A percentile compares a stretch with the other conserved stretches of the same genome.
Evolutionary conservation across 176 grass and related monocot genomes (phyloP).

Genomic region (Coix lacrymajobi): DNA sequence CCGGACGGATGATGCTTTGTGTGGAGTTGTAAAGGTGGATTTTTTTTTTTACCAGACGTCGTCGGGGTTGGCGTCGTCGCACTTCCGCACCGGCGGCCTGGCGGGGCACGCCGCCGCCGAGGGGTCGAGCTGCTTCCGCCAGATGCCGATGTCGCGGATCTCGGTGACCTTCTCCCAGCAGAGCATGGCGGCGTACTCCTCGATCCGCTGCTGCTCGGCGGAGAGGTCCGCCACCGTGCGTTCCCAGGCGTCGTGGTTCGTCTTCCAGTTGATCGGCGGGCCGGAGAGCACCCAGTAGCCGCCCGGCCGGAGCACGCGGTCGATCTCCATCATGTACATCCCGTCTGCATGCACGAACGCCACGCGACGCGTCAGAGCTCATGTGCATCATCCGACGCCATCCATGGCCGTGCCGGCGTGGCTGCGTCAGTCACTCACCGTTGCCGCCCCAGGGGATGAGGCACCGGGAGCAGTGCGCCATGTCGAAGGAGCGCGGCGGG

Average conservation of each 20-base stretch:
- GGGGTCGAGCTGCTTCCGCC: conserved; percentile 65
- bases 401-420: not conserved
- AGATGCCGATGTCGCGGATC: conserved; percentile 59
- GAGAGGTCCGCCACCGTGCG: conserved; percentile 67
- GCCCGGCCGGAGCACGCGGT: conserved; percentile 80
- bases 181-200: conserved; percentile 63
- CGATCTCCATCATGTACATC: conserved; percentile 94
- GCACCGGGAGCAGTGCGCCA: conserved; percentile 96
- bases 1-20: too few species aligned
- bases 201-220: conserved; percentile 65
- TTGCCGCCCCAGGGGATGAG: conserved; percentile 81
- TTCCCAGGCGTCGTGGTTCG: conserved; percentile 46
- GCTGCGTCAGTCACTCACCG: conserved; percentile 41
- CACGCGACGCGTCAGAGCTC: not conserved
- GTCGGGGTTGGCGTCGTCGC: conserved; percentile 50
- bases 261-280: conserved; percentile 89
- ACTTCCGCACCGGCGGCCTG: conserved; percentile 19
- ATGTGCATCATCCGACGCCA: too few species aligned
- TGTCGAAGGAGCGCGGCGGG: conserved; percentile 79
- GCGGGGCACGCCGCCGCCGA: conserved; percentile 24
- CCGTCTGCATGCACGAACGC: conserved; percentile 24
- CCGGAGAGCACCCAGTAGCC: conserved; percentile 95
- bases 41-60: conserved; percentile 57
- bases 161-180: conserved; percentile 92
- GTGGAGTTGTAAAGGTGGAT: too few species aligned